Base-by-base conservation (phyloP, 2,329 filamentous ascomycete genomes). In the Alternaria alternata region DNA sequence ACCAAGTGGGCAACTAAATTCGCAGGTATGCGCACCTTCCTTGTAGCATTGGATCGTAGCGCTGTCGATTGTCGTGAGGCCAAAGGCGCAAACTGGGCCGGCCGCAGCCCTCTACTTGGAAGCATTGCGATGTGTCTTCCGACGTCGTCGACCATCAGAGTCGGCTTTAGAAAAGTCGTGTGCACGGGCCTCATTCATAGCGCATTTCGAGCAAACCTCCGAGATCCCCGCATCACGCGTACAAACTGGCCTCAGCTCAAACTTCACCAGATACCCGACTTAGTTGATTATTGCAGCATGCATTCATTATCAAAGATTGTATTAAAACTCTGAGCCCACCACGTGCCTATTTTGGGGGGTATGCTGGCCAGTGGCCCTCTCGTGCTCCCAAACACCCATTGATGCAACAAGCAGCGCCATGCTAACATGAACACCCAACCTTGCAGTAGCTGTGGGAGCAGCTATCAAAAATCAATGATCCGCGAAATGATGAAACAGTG, bases 91-190 rank as follows among this genome's bases (percentile, higher is more conserved):
- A 74, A 67, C 60, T 73, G 73, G 57, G 74, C 73, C 62, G 78
- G 71, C 69, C 76, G 78, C 42, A 82, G 69, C 65, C 81, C 81
- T 80, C 81, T 81, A 73, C 80, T 82, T 67, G 81, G 80, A 75
- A 83, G 78, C 82, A 83, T 83, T 59, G 72, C 76, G 66, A 65
- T 66, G 60, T 73, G 73, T 69, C 69, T 70, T 73, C 70, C 68
- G 61, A 64, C 63, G 64, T 57, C 63, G 32, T 62, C 48, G 47
- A 24, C 41, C 41, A 36, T 43, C 42, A 56, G 57, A 47, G 51
- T 51, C 62, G 66, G 62, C 65, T 68, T 70, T 63, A 68, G 55
- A 68, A 59, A 47, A 51, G 47, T 47, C 57, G 57, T 22, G 58
- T 53, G 71, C 73, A 59, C 59, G 55, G 59, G 20, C 59, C 18